phyloP scores from a whole-genome alignment of 2,329 filamentous ascomycete species.

The Cercospora zeae-maydis region DNA sequence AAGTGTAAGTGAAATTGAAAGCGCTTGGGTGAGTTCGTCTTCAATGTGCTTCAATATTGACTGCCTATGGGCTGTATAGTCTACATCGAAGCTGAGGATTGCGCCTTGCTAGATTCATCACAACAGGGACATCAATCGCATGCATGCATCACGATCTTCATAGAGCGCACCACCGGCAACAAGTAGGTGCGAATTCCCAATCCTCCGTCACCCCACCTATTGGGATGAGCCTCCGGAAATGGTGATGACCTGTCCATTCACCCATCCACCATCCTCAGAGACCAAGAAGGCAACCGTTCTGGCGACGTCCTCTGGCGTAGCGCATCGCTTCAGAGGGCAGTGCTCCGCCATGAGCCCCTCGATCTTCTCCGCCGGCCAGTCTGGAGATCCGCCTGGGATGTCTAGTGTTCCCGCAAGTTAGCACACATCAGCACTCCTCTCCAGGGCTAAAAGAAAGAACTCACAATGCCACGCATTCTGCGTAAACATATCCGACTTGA shows the following conservation, averaged over 20 bases:
- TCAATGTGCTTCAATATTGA: neutral
- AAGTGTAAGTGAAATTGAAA: neutral
- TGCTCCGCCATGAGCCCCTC: slow-evolving; percentile 50
- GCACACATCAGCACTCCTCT: neutral
- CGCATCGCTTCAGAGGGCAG: slow-evolving; percentile 50
- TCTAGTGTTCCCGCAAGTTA: slow-evolving; percentile 20
- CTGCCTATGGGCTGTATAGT: neutral
- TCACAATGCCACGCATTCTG: slow-evolving; percentile 33
- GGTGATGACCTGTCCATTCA: slow-evolving; percentile 44
- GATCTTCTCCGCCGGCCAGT: slow-evolving; percentile 50
- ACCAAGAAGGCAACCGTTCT: slow-evolving; percentile 41
- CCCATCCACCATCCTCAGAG: slow-evolving; percentile 40
- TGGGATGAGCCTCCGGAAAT: slow-evolving; percentile 43
- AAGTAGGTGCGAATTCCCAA: neutral
- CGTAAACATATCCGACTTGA: slow-evolving; percentile 75
- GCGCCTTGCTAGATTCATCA: neutral
- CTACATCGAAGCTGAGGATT: neutral
- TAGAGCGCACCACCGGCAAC: no score
- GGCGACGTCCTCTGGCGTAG: slow-evolving; percentile 45
- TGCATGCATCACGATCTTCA: neutral
- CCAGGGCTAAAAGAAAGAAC: slow-evolving; percentile 1
- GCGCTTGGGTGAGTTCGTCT: neutral
- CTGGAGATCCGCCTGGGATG: slow-evolving; percentile 49
- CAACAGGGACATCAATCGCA: neutral
- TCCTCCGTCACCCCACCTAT: slow-evolving; percentile 19